A percentile compares a stretch with the other conserved stretches of the same genome.
These are phyloP conservation scores for Pilatotrama ljubarskyi DNA, from an alignment of 768 basidiomycete species.

Conservation along the genomic window DNA sequence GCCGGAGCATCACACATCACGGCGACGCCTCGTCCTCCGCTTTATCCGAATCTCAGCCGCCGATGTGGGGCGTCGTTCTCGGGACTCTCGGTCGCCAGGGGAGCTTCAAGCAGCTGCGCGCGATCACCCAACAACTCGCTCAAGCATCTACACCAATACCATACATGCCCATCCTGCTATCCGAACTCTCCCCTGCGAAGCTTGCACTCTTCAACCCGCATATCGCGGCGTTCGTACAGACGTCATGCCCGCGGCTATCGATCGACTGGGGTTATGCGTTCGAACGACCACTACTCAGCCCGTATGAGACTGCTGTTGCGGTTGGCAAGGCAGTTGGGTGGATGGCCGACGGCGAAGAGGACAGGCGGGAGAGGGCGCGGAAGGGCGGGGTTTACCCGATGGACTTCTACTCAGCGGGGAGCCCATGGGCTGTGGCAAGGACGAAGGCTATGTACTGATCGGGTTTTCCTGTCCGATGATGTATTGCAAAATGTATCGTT, in stretches of 20 bases:
- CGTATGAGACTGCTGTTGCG: constrained; percentile 90
- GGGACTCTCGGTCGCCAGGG: constrained; percentile 96
- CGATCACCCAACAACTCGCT: constrained; percentile 71
- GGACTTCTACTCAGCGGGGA: constrained; percentile 91
- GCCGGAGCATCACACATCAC: constrained; percentile 51
- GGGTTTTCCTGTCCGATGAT: neutral
- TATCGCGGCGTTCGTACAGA: constrained; percentile 91
- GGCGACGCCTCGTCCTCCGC: constrained; percentile 13
- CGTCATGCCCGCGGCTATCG: constrained; percentile 92
- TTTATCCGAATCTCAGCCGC: constrained; percentile 13
- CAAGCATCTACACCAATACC: constrained; percentile 57
- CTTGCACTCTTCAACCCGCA: constrained; percentile 79
- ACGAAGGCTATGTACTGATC: constrained; percentile 48
- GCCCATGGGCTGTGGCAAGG: constrained; percentile 73
- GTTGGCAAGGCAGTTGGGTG: constrained; percentile 69
- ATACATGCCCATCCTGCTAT: constrained; percentile 89
- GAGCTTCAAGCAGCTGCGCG: constrained; percentile 83
- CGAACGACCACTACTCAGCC: constrained; percentile 80
- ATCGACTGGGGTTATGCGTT: constrained; percentile 99
- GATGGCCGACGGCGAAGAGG: constrained; percentile 44
- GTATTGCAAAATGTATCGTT: neutral
- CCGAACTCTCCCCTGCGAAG: constrained; percentile 96
- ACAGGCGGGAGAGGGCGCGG: constrained; percentile 8
- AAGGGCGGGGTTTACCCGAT: constrained; percentile 75
- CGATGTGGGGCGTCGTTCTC: constrained; percentile 86